Evolutionary conservation across 2,329 filamentous ascomycete species (phyloP).

Genomic region (Rhynchosporium agropyri): DNA sequence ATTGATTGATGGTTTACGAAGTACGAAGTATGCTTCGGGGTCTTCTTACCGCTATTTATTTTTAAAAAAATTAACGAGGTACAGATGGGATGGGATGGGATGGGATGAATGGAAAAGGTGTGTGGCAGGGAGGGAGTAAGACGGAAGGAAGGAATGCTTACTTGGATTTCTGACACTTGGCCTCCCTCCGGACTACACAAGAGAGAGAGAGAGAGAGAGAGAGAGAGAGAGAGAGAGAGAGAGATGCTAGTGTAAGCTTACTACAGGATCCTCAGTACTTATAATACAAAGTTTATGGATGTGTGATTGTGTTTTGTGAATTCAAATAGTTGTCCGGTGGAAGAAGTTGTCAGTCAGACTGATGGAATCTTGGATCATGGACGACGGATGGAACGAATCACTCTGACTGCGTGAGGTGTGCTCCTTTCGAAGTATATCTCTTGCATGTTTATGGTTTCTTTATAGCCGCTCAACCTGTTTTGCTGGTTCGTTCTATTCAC

Average conservation of each 20-base stretch:
- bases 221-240: not conserved
- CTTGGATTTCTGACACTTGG: not conserved
- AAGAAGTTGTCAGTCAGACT: not conserved
- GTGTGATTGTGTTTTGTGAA: not conserved
- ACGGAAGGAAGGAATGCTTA: not conserved
- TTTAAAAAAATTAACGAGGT: not conserved
- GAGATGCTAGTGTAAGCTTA: slow-evolving; percentile 2
- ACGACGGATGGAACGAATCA: not conserved
- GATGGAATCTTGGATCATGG: too few relatives aligned
- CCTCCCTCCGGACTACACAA: not conserved
- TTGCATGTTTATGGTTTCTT: too few relatives aligned
- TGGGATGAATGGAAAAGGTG: not conserved
- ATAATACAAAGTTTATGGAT: not conserved
- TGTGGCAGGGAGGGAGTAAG: not conserved
- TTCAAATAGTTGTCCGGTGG: not conserved
- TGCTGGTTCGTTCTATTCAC: too few relatives aligned
- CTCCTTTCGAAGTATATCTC: too few relatives aligned
- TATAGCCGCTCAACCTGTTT: too few relatives aligned
- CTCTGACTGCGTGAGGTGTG: not conserved
- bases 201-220: too few relatives aligned
- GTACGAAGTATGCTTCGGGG: not conserved
- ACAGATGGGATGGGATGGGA: not conserved
- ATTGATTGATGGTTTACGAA: not conserved
- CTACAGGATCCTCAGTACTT: not conserved
- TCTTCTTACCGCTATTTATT: not conserved